phyloP scores from a whole-genome alignment of 371 early-diverging fungal species.

The Mortierella polycephala region DNA sequence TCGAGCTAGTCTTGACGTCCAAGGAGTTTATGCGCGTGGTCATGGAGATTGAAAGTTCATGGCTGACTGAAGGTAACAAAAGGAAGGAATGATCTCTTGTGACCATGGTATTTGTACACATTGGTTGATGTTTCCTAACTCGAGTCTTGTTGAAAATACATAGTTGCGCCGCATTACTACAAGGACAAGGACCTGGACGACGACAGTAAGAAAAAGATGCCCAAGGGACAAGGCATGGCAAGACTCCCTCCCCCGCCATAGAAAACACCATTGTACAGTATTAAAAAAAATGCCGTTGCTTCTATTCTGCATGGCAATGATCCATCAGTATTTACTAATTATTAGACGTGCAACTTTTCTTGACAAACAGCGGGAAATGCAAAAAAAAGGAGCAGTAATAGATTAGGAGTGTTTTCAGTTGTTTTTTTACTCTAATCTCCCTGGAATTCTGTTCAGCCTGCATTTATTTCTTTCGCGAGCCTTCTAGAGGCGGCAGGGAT shows the following conservation, averaged over 20 bases:
- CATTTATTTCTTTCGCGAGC: neutral
- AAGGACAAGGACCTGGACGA: conserved; percentile 76
- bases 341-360: no score
- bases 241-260: conserved; percentile 32
- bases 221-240: conserved; percentile 58
- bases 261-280: neutral
- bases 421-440: no score
- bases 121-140: conserved; percentile 9
- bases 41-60: conserved; percentile 91
- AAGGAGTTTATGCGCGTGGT: conserved; percentile 96
- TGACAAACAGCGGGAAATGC: no score
- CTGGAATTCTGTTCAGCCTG: no score
- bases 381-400: no score
- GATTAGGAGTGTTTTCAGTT: no score
- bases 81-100: conserved; percentile 1
- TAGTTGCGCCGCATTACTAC: conserved; percentile 86
- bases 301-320: no score
- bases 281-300: neutral
- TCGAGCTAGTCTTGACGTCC: conserved; percentile 92
- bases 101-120: no score
- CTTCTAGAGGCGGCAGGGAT: conserved; percentile 14
- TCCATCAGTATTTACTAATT: no score
- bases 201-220: conserved; percentile 70
- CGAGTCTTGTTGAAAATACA: conserved; percentile 1
- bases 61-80: conserved; percentile 85